Evolutionary conservation across 768 basidiomycete species (phyloP).

Genomic region (Glaciozyma martinii): DNA sequence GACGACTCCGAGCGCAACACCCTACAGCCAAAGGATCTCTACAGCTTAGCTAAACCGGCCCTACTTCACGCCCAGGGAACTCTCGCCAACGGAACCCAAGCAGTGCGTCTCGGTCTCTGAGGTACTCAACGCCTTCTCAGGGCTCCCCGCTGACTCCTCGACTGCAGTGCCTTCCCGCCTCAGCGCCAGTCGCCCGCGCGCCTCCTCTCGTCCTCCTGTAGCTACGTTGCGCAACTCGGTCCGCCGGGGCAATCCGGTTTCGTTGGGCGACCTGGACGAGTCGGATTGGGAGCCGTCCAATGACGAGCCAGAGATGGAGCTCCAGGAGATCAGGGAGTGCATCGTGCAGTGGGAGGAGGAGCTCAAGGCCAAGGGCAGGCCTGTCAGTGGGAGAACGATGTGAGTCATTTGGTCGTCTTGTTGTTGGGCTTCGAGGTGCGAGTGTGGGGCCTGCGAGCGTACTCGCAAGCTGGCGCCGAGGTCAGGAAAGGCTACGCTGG

Average conservation of each 20-base stretch:
- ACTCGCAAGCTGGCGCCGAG: neutral
- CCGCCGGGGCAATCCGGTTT: neutral
- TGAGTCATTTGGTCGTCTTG: constrained; percentile 58
- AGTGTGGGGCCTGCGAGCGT: too few species aligned
- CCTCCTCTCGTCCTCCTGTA: too few species aligned
- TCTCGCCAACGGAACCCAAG: too few species aligned
- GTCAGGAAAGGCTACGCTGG: neutral
- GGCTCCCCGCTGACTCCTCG: too few species aligned
- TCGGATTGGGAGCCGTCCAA: constrained; percentile 22
- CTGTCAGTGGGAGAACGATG: constrained; percentile 77
- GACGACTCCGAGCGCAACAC: too few species aligned
- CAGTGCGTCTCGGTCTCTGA: too few species aligned
- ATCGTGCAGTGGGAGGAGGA: constrained; percentile 63
- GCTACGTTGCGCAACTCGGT: neutral
- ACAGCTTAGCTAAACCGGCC: too few species aligned
- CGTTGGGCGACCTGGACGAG: neutral
- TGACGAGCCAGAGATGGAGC: constrained; percentile 31
- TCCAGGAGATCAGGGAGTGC: constrained; percentile 61
- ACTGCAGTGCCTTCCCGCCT: too few species aligned
- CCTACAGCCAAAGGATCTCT: too few species aligned
- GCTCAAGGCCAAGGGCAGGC: constrained; percentile 58
- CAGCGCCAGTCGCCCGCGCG: too few species aligned
- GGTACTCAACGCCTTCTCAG: too few species aligned
- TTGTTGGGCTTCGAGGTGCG: neutral
- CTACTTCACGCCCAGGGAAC: too few species aligned